Conservation (phyloP, 495 filamentous ascomycete genomes). For the Lasiosphaeria ovina region DNA sequence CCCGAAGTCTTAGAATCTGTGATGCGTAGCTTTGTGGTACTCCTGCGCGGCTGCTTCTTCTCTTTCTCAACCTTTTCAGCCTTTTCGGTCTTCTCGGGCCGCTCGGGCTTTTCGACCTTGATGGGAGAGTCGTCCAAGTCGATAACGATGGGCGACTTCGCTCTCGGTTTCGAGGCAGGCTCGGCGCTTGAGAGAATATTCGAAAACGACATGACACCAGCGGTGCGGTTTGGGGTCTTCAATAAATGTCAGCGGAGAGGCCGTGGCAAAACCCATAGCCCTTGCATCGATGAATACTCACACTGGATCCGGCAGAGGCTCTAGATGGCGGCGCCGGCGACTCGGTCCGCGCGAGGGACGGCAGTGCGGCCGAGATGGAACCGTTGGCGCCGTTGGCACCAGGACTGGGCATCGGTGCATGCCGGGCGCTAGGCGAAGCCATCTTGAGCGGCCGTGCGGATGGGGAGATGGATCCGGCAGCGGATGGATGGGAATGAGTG, state of each 20-base stretch:
- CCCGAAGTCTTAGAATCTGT: slow-evolving; percentile 39
- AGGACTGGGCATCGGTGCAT: slow-evolving; percentile 41
- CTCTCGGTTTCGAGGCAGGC: slow-evolving; percentile 50
- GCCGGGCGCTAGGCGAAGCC: slow-evolving; percentile 48
- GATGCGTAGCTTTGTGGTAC: slow-evolving; percentile 42
- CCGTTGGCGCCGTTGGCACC: slow-evolving; percentile 49
- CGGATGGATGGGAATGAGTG: slow-evolving; percentile 51
- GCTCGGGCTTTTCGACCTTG: slow-evolving; percentile 28
- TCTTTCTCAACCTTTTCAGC: slow-evolving; percentile 16
- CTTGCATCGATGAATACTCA: slow-evolving; percentile 33
- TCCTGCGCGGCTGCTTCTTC: slow-evolving; percentile 39
- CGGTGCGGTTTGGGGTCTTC: slow-evolving; percentile 64
- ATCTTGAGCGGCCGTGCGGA: slow-evolving; percentile 51
- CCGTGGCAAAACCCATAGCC: slow-evolving; percentile 10
- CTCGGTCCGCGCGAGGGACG: slow-evolving; percentile 45
- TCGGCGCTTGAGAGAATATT: slow-evolving; percentile 82
- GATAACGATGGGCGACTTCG: slow-evolving; percentile 34
- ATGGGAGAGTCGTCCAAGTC: slow-evolving; percentile 25
- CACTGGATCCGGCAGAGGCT: slow-evolving; percentile 29
- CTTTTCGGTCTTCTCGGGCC: slow-evolving; percentile 15
- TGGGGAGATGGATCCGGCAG: slow-evolving; percentile 53
- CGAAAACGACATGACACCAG: slow-evolving; percentile 87
- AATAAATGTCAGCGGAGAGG: slow-evolving; percentile 13
- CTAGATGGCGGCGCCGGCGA: slow-evolving; percentile 34
- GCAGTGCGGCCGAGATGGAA: slow-evolving; percentile 39